Conservation (phyloP, 441 rosid species). For the Mallotus japonicus region DNA sequence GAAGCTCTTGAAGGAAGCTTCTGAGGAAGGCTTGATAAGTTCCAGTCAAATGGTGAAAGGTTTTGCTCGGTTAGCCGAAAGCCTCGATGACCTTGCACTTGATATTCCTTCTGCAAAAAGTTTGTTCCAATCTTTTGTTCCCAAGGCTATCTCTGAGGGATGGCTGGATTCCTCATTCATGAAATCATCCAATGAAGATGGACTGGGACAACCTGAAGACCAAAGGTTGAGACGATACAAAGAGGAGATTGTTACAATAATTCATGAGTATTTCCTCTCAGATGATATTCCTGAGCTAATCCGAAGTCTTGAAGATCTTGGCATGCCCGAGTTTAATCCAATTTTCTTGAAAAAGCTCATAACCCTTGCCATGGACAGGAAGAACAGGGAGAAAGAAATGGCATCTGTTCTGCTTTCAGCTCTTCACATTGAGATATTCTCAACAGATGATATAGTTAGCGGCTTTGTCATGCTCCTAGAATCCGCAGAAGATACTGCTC, state of each 20-base stretch:
- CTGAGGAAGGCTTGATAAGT: slow-evolving; percentile 90
- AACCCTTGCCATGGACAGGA: slow-evolving; percentile 95
- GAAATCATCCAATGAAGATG: slow-evolving; percentile 42
- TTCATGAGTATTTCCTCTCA: slow-evolving; percentile 93
- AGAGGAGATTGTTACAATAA: slow-evolving; percentile 72
- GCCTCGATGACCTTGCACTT: slow-evolving; percentile 93
- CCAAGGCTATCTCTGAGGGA: slow-evolving; percentile 74
- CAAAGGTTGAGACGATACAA: slow-evolving; percentile 61
- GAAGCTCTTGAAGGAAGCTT: slow-evolving; percentile 82
- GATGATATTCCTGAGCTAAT: slow-evolving; percentile 98
- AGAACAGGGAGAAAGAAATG: slow-evolving; percentile 99
- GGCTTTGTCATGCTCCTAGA: slow-evolving; percentile 95
- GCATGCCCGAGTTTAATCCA: slow-evolving; percentile 68
- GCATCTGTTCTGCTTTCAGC: slow-evolving; percentile 94
- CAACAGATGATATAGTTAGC: slow-evolving; percentile 82
- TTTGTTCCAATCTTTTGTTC: slow-evolving; percentile 57
- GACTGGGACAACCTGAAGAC: slow-evolving; percentile 40
- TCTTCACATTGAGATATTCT: slow-evolving; percentile 92
- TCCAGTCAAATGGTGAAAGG: slow-evolving; percentile 97
- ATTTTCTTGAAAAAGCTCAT: slow-evolving; percentile 86
- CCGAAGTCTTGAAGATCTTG: slow-evolving; percentile 84
- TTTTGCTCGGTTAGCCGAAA: slow-evolving; percentile 73
- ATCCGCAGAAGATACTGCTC: slow-evolving; percentile 94
- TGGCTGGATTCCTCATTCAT: slow-evolving; percentile 80
- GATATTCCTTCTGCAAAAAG: slow-evolving; percentile 87